Percentiles rank a stretch among this genome's conserved stretches.
phyloP scores from a whole-genome alignment of 129 eudicot genomes.

The Chrysanthemum lavandulifolium region DNA sequence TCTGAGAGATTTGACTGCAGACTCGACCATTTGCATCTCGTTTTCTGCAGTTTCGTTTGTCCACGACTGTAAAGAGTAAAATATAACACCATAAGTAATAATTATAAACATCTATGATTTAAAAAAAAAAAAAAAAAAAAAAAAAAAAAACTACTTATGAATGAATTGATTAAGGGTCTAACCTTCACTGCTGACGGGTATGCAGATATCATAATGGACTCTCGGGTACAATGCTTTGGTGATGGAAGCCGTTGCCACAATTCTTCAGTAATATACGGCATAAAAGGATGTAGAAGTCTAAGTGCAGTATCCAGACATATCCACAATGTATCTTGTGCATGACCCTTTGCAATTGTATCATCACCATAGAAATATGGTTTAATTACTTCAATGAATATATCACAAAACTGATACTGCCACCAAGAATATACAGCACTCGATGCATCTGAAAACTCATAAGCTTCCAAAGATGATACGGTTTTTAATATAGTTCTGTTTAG shows the following conservation, averaged over 20 bases:
- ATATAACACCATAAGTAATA: not conserved
- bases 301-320: conserved; percentile 81
- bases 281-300: conserved; percentile 84
- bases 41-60: conserved; percentile 54
- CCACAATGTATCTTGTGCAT: conserved; percentile 86
- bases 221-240: conserved; percentile 43
- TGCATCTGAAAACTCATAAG: conserved; percentile 85
- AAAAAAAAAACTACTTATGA: not conserved
- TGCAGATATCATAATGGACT: conserved; percentile 71
- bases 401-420: conserved; percentile 93
- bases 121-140: no score
- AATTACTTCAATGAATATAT: conserved; percentile 75
- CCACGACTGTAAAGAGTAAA: conserved; percentile 55
- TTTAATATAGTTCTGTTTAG: conserved; percentile 70
- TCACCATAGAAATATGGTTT: conserved; percentile 71
- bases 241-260: conserved; percentile 96
- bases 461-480: conserved; percentile 62
- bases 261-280: conserved; percentile 93
- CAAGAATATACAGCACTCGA: conserved; percentile 80
- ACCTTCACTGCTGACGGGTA: conserved; percentile 77
- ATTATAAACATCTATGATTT: not conserved
- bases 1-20: conserved; percentile 66
- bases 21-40: conserved; percentile 70
- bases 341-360: conserved; percentile 47
- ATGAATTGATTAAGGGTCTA: conserved; percentile 8